Evolutionary conservation across 202 grass and related monocot genomes (phyloP).

Genomic region (Schoenoplectus triqueter): DNA sequence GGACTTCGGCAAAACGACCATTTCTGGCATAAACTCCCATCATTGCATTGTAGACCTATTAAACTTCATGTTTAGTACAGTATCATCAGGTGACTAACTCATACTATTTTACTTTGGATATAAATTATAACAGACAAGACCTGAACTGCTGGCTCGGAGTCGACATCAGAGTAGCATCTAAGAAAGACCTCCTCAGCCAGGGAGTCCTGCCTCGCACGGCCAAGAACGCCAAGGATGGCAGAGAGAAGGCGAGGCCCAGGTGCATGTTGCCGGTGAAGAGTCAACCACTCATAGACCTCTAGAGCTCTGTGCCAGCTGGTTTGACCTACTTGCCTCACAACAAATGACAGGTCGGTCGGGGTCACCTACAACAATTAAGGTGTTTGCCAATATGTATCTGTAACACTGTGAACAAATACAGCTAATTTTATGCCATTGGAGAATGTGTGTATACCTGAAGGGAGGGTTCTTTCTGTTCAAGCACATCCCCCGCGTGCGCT

Average conservation of each 20-base stretch:
- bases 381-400: not conserved
- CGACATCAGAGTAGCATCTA: constrained; percentile 42
- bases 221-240: constrained; percentile 71
- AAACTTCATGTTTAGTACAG: constrained; percentile 26
- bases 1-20: constrained; percentile 59
- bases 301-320: constrained; percentile 71
- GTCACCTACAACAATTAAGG: constrained; percentile 37
- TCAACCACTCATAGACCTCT: constrained; percentile 91
- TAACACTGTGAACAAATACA: not conserved
- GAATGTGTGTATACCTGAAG: constrained; percentile 16
- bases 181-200: constrained; percentile 73
- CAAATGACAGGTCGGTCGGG: constrained; percentile 67
- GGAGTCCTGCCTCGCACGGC: constrained; percentile 68
- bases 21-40: constrained; percentile 89
- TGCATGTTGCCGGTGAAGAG: constrained; percentile 44
- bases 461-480: constrained; percentile 41
- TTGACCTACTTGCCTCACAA: constrained; percentile 64
- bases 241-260: constrained; percentile 74
- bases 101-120: not conserved
- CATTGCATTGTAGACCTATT: constrained; percentile 83
- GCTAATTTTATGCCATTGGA: not conserved
- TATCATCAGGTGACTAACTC: not conserved
- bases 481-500: constrained; percentile 56
- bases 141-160: constrained; percentile 64
- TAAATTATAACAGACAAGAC: constrained; percentile 7